Conservation (phyloP, 1,139 yeast genomes). For the Saccharomyces hybrid region DNA sequence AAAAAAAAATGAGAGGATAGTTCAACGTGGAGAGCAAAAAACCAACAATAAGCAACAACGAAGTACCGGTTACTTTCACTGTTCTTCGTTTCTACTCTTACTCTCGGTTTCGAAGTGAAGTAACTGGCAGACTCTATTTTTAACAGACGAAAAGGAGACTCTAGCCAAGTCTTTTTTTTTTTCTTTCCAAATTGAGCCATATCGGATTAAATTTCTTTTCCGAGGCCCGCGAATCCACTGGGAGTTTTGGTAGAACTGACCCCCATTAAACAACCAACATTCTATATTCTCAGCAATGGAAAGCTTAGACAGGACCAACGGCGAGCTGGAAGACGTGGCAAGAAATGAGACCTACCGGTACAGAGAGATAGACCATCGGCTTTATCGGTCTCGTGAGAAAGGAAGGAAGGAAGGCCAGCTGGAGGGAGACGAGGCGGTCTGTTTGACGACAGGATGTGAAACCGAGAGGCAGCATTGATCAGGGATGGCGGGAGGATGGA, state of each 20-base stretch:
- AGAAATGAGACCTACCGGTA: too few relatives aligned
- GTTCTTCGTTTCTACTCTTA: background rate
- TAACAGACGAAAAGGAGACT: background rate
- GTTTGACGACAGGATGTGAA: too few relatives aligned
- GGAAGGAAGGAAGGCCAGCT: too few relatives aligned
- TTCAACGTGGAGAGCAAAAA: background rate
- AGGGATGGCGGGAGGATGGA: background rate
- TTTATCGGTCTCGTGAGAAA: too few relatives aligned
- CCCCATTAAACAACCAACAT: background rate
- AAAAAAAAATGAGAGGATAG: background rate
- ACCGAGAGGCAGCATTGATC: background rate
- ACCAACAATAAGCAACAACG: background rate
- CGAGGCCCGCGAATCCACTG: background rate
- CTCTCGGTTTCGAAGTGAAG: background rate
- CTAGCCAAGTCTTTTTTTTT: background rate
- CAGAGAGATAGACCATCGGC: too few relatives aligned
- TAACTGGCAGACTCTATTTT: background rate
- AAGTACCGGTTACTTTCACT: background rate
- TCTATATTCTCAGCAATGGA: background rate
- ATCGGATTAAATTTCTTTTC: background rate
- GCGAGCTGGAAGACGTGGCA: too few relatives aligned
- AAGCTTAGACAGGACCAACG: too few relatives aligned
- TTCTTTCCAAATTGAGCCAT: background rate
- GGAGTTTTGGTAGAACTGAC: background rate
- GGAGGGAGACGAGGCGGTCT: too few relatives aligned